Base-by-base conservation (phyloP, 768 basidiomycete species). In the Lactarius quietus region DNA sequence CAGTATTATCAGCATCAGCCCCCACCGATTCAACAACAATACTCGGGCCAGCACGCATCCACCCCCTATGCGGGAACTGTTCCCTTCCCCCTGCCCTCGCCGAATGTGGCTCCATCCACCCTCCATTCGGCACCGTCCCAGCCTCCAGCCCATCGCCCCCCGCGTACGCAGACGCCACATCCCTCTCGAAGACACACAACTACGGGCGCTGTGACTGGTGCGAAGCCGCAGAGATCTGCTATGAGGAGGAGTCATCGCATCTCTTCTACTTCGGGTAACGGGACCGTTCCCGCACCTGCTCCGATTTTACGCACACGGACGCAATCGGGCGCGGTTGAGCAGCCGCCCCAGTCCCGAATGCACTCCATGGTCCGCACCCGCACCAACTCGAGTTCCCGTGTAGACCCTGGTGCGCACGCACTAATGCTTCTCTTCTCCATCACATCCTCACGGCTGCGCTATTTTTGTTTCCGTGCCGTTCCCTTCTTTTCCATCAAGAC, bases 201-300 rank as follows among this genome's bases (percentile, higher is more conserved):
- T 23, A 71, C 75, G 6, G 66, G n/a, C n/a, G n/a, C 9, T 20
- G 18, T 31, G 38, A 35, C 35, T 57, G 60, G n/a, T 52, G 35
- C 35, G 39, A 55, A 72, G 56, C 77, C 75, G 2, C 76, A 85
- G 45, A 88, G 81, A 74, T 82, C 88, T 38, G 86, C 85, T 0
- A 74, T 88, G 73, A 88, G 84, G 73, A 88, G 84, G 73, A 85
- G 82, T 23, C 72, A 73, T 17, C 72, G 67, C 20, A 8, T 41
- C 7, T 61, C 43, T 28, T 54, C 61, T 8, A 10, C 26, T 15
- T 31, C 43, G 4, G 39, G 26, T 29, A 61, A 51, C 23, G 63
- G 41, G 6, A 23, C 36, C 29, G 31, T 54, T 9, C 73, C 75
- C 52, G 71, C 78, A 14, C 70, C 76, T 3, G 48, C 23, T 6